Conservation (phyloP, 2,329 filamentous ascomycete species). For the Penicillium hesseltinei region DNA sequence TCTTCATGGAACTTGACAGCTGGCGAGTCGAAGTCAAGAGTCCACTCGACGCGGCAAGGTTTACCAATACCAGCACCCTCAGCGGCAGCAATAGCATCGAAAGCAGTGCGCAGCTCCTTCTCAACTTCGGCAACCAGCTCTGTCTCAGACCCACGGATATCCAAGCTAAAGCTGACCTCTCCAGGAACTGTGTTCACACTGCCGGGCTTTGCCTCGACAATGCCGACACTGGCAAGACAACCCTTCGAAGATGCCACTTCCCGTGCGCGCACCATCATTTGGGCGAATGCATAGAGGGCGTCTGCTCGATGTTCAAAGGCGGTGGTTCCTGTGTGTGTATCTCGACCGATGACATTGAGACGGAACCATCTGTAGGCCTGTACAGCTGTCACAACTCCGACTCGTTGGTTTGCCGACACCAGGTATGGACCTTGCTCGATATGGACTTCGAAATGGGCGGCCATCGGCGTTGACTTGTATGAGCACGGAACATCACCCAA, state of each 20-base stretch:
- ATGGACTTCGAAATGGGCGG: conserved; percentile 75
- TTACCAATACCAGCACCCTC: conserved; percentile 53
- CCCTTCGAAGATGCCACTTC: conserved; percentile 59
- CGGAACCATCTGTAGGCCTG: conserved; percentile 75
- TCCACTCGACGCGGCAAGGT: conserved; percentile 57
- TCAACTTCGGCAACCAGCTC: conserved; percentile 59
- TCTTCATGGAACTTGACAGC: conserved; percentile 65
- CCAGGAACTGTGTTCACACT: conserved; percentile 74
- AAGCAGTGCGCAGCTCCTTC: conserved; percentile 55
- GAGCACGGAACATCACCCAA: conserved; percentile 57
- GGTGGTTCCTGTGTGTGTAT: conserved; percentile 74
- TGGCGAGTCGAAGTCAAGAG: conserved; percentile 59
- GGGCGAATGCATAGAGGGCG: conserved; percentile 64
- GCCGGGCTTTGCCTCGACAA: conserved; percentile 64
- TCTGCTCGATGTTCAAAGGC: conserved; percentile 65
- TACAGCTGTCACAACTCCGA: conserved; percentile 70
- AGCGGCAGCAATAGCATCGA: conserved; percentile 58
- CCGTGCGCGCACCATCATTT: conserved; percentile 66
- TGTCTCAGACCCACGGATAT: conserved; percentile 62
- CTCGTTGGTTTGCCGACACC: conserved; percentile 60
- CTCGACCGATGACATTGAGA: conserved; percentile 63
- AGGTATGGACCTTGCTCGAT: conserved; percentile 81
- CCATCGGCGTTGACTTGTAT: conserved; percentile 61
- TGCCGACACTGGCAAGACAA: conserved; percentile 68
- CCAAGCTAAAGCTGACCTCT: conserved; percentile 64